Evolutionary conservation across 2,329 filamentous ascomycete genomes (phyloP), one percentile per base, ranked within the genome.

Genomic region (Lasiodiplodia hormozganensis): DNA sequence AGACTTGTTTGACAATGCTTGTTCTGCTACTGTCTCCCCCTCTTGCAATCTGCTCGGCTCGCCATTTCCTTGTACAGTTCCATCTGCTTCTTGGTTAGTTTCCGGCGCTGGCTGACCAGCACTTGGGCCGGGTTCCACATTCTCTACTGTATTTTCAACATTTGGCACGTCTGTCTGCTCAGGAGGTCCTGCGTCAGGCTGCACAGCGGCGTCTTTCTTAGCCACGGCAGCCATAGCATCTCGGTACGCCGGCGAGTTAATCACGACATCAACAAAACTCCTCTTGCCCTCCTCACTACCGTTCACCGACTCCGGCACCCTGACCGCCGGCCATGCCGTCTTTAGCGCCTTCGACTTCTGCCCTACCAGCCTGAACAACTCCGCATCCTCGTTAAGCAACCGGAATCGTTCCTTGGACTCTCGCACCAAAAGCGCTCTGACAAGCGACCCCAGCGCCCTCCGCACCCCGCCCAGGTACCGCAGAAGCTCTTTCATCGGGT

Each of bases 381-480:
- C 18, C 76, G 73, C 10, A 76, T 67, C 47, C 71, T 72, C 31
- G 31, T 34, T 34, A 10, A 10, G 31, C 8, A 34, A 34, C 31
- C 31, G 31, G 31, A 34, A 34, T 34, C 31, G 31, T 34, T 34
- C 31, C 31, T 21, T 67, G 65, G 56, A 70, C 75, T 75, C 72
- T 38, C 72, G 67, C 3, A 78, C 69, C n/a, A 78, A 66, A 10
- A 78, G 56, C 5, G 72, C 75, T 47, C 77, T 76, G 14, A 79
- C 73, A 10, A 77, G 69, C 25, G 77, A 51, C 43, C 68, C 75
- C 7, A 79, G 70, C 1, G 75, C 75, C 5, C 73, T 74, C 51
- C 78, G 75, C 54, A 77, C 74, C 1, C 75, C 76, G 25, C 76
- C 71, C 31, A 78, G 74, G 68, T 78, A 76, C 34, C 72, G 73